Evolutionary conservation across 805 yeast genomes (phyloP), one percentile per base, ranked within the genome.

Genomic region (Ogataea methylovora): DNA sequence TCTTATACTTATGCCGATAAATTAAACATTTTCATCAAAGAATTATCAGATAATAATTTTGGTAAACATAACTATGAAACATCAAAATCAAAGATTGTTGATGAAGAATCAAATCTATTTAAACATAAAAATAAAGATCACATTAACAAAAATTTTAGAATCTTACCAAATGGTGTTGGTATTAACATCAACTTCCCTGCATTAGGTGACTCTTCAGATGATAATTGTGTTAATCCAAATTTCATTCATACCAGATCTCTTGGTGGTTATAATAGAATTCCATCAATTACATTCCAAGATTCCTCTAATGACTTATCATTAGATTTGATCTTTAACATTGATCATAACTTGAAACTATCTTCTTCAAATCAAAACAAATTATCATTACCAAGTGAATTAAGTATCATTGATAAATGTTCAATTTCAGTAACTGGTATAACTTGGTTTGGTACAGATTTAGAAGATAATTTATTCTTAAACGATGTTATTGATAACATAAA

Each of bases 101-200:
- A 39, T 30, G 32, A 39, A 27, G 19, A 16, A n/a, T 26, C 34
- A 1, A 26, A 36, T 5, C 30, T 41, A 17, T 27, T 25, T 9
- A 25, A 21, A 11, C 42, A 42, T 31, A 21, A 29, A 12, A 19
- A 18, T 3, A 37, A 27, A n/a, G 52, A 46, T 33, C 15, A 28
- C 12, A n/a, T 28, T 8, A 40, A 40, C 30, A 20, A 27, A 5
- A 35, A 37, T n/a, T 11, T 27, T n/a, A 54, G 64, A 44, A 45
- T 61, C 22, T 54, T 71, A 38, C 77, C 77, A 30, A 40, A 57
- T 31, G 67, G 69, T 29, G 63, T 61, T 33, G 76, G 76, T 38
- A 37, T 71, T 34, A 70, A 66, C 42, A 66, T 71, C 32, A 71
- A 71, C 48, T 54, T 67, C 45, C 73, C 75, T 32, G 30, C 39